phyloP scores from a whole-genome alignment of 1,284 basidiomycete genomes.

The Cutaneotrichosporon daszewskae region DNA sequence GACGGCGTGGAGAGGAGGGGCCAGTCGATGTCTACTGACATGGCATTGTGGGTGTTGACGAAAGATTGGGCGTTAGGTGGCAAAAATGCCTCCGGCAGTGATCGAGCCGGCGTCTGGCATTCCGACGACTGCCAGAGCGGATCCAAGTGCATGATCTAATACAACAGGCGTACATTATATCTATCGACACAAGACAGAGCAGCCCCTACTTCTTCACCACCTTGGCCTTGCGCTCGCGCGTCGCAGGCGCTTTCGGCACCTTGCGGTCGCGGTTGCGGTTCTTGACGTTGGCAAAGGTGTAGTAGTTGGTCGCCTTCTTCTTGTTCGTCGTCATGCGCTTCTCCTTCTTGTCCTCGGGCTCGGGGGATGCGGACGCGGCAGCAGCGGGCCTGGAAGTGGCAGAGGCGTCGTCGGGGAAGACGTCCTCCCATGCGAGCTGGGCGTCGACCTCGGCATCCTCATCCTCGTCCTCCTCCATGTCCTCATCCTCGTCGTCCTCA shows the following conservation, averaged over 20 bases:
- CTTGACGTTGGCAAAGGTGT: slow-evolving; percentile 78
- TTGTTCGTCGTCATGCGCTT: slow-evolving; percentile 86
- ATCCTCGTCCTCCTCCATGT: slow-evolving; percentile 24
- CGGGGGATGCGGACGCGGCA: slow-evolving; percentile 22
- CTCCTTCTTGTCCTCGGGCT: slow-evolving; percentile 53
- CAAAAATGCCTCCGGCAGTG: too few species aligned
- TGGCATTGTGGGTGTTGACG: slow-evolving; percentile 24
- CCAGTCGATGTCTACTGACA: slow-evolving; percentile 57
- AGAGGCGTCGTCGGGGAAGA: slow-evolving; percentile 53
- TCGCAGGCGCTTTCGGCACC: slow-evolving; percentile 30
- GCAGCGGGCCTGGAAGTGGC: slow-evolving; percentile 22
- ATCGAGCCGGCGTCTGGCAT: too few species aligned
- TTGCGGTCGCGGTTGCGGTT: slow-evolving; percentile 61
- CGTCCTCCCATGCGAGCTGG: slow-evolving; percentile 78
- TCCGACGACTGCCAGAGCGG: too few species aligned
- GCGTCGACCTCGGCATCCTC: slow-evolving; percentile 44
- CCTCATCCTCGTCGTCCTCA: slow-evolving; percentile 55
- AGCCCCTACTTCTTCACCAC: slow-evolving; percentile 7
- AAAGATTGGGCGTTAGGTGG: too few species aligned
- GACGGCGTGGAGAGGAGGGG: slow-evolving; percentile 41
- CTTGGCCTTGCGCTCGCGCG: slow-evolving; percentile 16
- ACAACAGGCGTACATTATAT: slow-evolving; percentile 18
- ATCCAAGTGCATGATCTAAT: too few species aligned
- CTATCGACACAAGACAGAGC: not conserved
- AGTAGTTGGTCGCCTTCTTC: slow-evolving; percentile 90